Evolutionary conservation across 2,329 filamentous ascomycete genomes (phyloP).

Genomic region (Ceratocystiopsis minuta): DNA sequence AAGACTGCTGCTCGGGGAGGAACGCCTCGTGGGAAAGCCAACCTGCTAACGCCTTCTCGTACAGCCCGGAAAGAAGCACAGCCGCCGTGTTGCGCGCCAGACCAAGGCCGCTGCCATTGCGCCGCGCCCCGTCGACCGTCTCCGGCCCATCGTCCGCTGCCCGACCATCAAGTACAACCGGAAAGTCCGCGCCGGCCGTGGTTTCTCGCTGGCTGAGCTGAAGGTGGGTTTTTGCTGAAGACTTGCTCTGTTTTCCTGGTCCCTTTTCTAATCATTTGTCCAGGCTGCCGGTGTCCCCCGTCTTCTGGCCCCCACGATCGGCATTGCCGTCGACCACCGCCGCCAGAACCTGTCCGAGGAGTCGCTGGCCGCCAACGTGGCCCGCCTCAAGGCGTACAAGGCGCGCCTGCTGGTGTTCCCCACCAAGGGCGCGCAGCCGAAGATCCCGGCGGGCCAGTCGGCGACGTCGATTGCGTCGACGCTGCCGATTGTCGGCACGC

Average conservation of each 20-base stretch:
- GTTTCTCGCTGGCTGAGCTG: slow-evolving; percentile 92
- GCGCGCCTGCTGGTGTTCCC: slow-evolving; percentile 94
- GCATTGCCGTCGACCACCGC: slow-evolving; percentile 90
- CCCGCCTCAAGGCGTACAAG: slow-evolving; percentile 95
- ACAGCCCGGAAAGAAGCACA: slow-evolving; percentile 88
- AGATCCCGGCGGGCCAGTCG: slow-evolving; percentile 68
- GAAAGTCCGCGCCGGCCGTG: slow-evolving; percentile 85
- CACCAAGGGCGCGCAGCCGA: slow-evolving; percentile 85
- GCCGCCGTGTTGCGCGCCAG: slow-evolving; percentile 77
- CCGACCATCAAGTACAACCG: slow-evolving; percentile 99
- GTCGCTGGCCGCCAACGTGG: slow-evolving; percentile 84
- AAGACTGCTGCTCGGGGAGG: too few relatives aligned
- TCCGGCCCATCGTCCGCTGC: slow-evolving; percentile 93
- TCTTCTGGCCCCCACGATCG: slow-evolving; percentile 87
- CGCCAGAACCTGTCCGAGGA: slow-evolving; percentile 96
- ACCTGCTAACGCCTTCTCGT: slow-evolving; percentile 1
- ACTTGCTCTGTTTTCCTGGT: neutral
- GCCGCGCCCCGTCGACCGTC: slow-evolving; percentile 91
- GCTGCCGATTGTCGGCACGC: slow-evolving; percentile 57
- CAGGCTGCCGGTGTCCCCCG: slow-evolving; percentile 91
- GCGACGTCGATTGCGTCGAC: slow-evolving; percentile 34
- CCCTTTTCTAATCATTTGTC: neutral
- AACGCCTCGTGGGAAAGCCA: neutral
- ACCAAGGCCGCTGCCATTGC: slow-evolving; percentile 90
- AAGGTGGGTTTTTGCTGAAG: slow-evolving; percentile 48